Conservation (phyloP, 2,329 filamentous ascomycete species). For the Alternaria sp. region DNA sequence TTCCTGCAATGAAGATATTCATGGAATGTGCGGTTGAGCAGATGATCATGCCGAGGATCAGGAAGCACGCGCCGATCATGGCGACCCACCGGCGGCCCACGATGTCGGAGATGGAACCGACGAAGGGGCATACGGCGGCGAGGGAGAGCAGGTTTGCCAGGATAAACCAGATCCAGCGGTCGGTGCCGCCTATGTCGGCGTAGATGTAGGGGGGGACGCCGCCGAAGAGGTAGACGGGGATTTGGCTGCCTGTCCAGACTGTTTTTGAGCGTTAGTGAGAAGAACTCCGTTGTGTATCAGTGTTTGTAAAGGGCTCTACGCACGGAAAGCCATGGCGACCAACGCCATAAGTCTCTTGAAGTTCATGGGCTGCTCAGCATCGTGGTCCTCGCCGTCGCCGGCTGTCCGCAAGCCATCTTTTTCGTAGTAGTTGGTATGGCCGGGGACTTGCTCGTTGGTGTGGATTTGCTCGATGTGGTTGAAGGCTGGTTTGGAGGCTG, state of each 20-base stretch:
- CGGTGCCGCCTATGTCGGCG: constrained; percentile 63
- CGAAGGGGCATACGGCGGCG: constrained; percentile 66
- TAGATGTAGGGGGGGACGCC: constrained; percentile 58
- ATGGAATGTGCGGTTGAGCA: constrained; percentile 34
- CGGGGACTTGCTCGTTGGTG: constrained; percentile 46
- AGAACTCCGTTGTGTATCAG: neutral
- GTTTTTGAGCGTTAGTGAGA: neutral
- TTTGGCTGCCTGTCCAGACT: constrained; percentile 67
- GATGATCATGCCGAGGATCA: constrained; percentile 45
- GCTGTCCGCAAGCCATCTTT: constrained; percentile 53
- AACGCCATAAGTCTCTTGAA: constrained; percentile 57
- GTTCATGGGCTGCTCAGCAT: constrained; percentile 8
- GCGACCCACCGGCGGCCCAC: constrained; percentile 41
- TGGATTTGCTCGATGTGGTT: constrained; percentile 43
- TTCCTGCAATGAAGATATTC: constrained; percentile 35
- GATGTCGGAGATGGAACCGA: constrained; percentile 55
- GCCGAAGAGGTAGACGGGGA: constrained; percentile 54
- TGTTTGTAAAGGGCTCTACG: neutral
- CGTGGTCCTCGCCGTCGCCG: constrained; percentile 24
- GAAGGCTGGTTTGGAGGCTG: constrained; percentile 13
- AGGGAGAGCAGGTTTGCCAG: constrained; percentile 60
- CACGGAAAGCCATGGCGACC: constrained; percentile 47
- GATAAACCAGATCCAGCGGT: constrained; percentile 64
- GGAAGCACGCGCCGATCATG: constrained; percentile 36
- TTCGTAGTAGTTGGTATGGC: constrained; percentile 54